Evolutionary conservation across 306 rosid species (phyloP).

Genomic region (Calophaca sinica): DNA sequence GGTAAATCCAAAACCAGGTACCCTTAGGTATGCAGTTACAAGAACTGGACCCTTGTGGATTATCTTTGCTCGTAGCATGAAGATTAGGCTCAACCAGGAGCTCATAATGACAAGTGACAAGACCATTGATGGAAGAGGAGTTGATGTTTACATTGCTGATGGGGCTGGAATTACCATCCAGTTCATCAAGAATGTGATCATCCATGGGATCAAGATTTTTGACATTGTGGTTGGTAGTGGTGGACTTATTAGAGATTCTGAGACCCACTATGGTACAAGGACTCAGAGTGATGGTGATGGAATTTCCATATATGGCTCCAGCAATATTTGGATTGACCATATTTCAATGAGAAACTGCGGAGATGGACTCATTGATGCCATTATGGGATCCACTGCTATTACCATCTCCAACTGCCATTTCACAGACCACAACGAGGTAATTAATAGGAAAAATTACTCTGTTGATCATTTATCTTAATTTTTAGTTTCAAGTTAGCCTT

Average conservation of each 20-base stretch:
- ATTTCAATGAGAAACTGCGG: constrained; percentile 70
- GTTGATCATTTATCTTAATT: too few species aligned
- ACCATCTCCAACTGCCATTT: constrained; percentile 90
- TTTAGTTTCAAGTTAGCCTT: too few species aligned
- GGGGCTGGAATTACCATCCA: constrained; percentile 92
- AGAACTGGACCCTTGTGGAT: constrained; percentile 77
- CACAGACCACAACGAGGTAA: constrained; percentile 77
- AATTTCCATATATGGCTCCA: constrained; percentile 77
- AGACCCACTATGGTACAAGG: constrained; percentile 63
- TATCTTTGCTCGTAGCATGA: constrained; percentile 66
- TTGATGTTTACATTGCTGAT: constrained; percentile 47
- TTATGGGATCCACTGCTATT: constrained; percentile 80
- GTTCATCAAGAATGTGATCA: constrained; percentile 67
- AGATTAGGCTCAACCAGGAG: constrained; percentile 68
- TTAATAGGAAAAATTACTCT: neutral
- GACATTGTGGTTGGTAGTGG: constrained; percentile 54
- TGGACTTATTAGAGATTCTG: constrained; percentile 66
- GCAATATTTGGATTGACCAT: constrained; percentile 86
- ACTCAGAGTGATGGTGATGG: constrained; percentile 85
- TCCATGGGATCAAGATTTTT: constrained; percentile 65
- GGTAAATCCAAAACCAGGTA: constrained; percentile 65
- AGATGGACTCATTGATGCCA: constrained; percentile 79
- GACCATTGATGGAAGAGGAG: constrained; percentile 90
- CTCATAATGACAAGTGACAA: constrained; percentile 65
- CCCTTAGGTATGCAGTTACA: constrained; percentile 82